Conservation (phyloP, 2,329 filamentous ascomycete species). For the Fusarium kyushuense region DNA sequence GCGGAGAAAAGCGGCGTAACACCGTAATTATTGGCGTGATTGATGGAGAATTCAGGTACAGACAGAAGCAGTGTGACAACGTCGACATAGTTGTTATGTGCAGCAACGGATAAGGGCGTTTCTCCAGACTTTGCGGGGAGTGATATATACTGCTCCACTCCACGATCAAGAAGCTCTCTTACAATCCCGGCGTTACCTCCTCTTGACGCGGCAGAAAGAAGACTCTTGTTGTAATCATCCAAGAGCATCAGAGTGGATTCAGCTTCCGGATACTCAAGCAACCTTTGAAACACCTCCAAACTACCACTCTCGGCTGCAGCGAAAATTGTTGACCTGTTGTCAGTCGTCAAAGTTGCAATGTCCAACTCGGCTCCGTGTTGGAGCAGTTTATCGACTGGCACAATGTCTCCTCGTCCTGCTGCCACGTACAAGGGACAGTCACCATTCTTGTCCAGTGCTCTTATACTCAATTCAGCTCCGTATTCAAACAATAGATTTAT, state of each 20-base stretch:
- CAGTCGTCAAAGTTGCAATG: neutral
- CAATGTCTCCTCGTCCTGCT: accelerated
- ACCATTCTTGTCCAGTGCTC: neutral
- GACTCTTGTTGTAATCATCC: neutral
- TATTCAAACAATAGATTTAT: neutral
- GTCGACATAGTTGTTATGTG: accelerated
- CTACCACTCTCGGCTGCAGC: accelerated
- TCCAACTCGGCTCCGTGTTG: neutral
- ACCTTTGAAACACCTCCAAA: neutral
- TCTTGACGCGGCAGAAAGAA: neutral
- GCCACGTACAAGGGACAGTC: neutral
- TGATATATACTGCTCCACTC: neutral
- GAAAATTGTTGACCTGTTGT: neutral
- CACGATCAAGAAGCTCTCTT: accelerated
- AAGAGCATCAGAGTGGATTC: accelerated
- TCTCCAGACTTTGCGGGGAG: accelerated
- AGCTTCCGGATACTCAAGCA: accelerated
- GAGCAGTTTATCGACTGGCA: accelerated
- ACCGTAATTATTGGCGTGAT: accelerated
- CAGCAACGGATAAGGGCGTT: accelerated
- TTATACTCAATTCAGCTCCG: neutral
- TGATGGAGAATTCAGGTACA: accelerated
- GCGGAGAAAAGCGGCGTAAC: neutral
- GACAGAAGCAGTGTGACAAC: accelerated
- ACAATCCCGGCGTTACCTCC: neutral